A percentile compares a stretch with the other conserved stretches of the same genome.
phyloP scores from a whole-genome alignment of 257 asterid genomes.

The Coffea canephora region DNA sequence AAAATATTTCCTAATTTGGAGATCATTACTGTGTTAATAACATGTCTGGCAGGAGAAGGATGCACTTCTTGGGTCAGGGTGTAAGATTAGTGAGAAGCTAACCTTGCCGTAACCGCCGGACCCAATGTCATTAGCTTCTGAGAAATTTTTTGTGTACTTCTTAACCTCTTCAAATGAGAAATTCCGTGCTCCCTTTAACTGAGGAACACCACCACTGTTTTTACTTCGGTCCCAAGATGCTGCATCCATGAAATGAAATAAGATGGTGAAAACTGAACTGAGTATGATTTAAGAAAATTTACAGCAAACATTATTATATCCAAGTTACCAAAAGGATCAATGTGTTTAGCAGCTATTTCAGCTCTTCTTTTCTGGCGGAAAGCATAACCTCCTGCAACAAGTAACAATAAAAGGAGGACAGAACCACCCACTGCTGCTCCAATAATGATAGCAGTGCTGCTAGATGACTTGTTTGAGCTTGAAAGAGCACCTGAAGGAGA shows the following conservation, averaged over 20 bases:
- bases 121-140: slow-evolving; percentile 59
- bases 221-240: slow-evolving; percentile 69
- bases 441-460: slow-evolving; percentile 39
- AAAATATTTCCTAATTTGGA: neutral
- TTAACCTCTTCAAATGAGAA: slow-evolving; percentile 78
- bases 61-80: neutral
- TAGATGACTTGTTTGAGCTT: slow-evolving; percentile 37
- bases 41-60: neutral
- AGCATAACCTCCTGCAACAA: slow-evolving; percentile 69
- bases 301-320: neutral
- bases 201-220: slow-evolving; percentile 77
- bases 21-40: neutral
- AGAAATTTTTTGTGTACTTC: slow-evolving; percentile 70
- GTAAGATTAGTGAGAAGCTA: slow-evolving; percentile 9
- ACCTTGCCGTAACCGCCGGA: slow-evolving; percentile 97
- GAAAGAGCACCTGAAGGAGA: slow-evolving; percentile 29
- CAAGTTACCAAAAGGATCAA: slow-evolving; percentile 74
- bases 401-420: slow-evolving; percentile 45
- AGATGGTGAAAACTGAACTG: slow-evolving; percentile 8
- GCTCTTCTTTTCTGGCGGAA: slow-evolving; percentile 71
- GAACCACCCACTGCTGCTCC: slow-evolving; percentile 76
- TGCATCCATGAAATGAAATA: slow-evolving; percentile 31
- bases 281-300: slow-evolving; percentile 7
- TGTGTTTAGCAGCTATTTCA: slow-evolving; percentile 58
- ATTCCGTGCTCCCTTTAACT: slow-evolving; percentile 63